Evolutionary conservation across 768 basidiomycete species (phyloP).

Genomic region (Lentinula boryana): DNA sequence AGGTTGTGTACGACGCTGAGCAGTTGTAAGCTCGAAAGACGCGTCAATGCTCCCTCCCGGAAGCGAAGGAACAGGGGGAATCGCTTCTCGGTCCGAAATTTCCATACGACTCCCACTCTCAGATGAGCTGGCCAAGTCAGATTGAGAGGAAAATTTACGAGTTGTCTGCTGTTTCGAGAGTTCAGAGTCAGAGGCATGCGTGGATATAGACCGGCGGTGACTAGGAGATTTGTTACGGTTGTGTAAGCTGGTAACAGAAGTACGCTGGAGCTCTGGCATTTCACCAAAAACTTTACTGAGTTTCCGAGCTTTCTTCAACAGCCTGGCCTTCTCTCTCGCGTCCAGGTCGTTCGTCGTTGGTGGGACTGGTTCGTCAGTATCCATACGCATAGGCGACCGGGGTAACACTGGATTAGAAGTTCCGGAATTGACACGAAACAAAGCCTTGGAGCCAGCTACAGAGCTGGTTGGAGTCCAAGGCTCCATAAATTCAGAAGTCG

Average conservation of each 20-base stretch:
- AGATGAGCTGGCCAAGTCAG: background rate
- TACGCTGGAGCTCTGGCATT: background rate
- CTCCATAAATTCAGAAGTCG: background rate
- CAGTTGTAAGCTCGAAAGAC: background rate
- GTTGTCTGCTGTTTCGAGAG: background rate
- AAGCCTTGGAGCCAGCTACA: background rate
- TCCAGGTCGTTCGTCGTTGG: slow-evolving; percentile 27
- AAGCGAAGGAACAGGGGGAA: slow-evolving; percentile 1
- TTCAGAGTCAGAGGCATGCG: background rate
- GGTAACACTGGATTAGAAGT: background rate
- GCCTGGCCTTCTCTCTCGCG: slow-evolving; percentile 27
- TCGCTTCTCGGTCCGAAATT: background rate
- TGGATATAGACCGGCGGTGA: background rate
- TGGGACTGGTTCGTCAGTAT: slow-evolving; percentile 13
- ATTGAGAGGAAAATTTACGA: slow-evolving; percentile 1
- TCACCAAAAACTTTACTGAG: slow-evolving; percentile 33
- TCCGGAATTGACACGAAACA: background rate
- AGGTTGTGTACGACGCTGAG: background rate
- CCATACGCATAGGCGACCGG: slow-evolving; percentile 6
- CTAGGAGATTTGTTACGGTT: background rate
- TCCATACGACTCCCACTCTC: background rate
- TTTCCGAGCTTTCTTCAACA: slow-evolving; percentile 36
- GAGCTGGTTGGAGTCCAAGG: background rate
- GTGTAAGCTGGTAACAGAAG: background rate
- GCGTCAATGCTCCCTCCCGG: background rate